Evolutionary conservation across 257 asterid species (phyloP), one percentile per base, ranked within the genome.

Genomic region (Rauvolfia tetraphylla): DNA sequence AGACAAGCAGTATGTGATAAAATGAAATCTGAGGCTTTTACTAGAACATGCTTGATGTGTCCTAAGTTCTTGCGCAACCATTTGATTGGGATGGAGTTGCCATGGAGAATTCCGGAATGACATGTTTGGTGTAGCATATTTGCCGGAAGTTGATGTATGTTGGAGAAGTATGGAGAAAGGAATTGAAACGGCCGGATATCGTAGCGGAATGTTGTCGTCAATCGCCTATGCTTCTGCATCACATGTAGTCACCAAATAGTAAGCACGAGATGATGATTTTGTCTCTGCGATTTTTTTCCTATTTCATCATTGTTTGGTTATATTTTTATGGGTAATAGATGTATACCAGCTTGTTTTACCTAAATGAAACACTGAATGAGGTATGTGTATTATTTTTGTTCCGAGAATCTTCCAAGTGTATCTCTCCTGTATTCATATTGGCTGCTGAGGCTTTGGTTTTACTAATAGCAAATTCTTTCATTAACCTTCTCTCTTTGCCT

Each of bases 81-180:
- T 83, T 74, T 42, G 20, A 70, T 79, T 82, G 87, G 78, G 72
- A 56, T 34, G 77, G 66, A 66, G 80, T 62, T 71, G 83, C 79
- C 36, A 56, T 76, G 68, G 84, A 83, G 81, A 33, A 63, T 72
- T 83, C 81, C 75, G 1, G 70, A 54, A 81, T 84, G 85, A 79
- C 80, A 39, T 83, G 86, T 77, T 66, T 20, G 11, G 49, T 84
- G 75, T 79, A 82, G 66, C 80, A 67, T 36, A 75, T 82, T 72
- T 69, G 76, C 82, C 87, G 93, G 89, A 89, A 85, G 86, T 89
- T 82, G 87, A 59, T 83, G 81, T 75, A 63, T 76, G 80, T 81
- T 80, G 62, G 80, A 78, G 85, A 83, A 67, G 25, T 71, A 74
- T 76, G 84, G 78, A 69, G 81, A 17, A 17, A 81, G 82, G 75